Evolutionary conservation across 2,329 filamentous ascomycete genomes (phyloP).

Genomic region (Exophiala sp.): DNA sequence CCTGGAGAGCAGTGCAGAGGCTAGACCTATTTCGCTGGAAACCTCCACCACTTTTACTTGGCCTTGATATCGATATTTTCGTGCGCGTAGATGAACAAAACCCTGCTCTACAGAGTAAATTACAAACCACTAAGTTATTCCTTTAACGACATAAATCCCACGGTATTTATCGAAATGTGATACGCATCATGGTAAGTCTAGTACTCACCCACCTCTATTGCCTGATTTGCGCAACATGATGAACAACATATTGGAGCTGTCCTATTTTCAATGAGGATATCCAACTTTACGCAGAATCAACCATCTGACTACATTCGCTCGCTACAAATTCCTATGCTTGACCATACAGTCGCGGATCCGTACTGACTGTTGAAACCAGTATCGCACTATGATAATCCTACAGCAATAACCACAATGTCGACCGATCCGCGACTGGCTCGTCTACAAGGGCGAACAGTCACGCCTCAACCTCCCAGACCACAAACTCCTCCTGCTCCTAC

Average conservation of each 20-base stretch:
- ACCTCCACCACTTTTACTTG: too few relatives aligned
- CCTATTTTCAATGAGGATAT: constrained; percentile 31
- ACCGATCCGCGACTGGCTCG: constrained; percentile 52
- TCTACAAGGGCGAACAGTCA: constrained; percentile 40
- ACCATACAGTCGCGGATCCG: not conserved
- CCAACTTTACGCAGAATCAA: constrained; percentile 27
- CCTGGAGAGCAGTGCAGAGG: too few relatives aligned
- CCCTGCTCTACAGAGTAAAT: too few relatives aligned
- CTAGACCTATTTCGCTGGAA: too few relatives aligned
- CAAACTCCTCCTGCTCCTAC: constrained; percentile 8
- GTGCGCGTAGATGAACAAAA: too few relatives aligned
- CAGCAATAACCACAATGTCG: constrained; percentile 35
- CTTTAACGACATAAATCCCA: too few relatives aligned
- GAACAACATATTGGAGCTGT: constrained; percentile 35
- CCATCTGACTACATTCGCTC: constrained; percentile 16
- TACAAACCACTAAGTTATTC: too few relatives aligned
- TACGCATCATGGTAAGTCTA: constrained; percentile 1
- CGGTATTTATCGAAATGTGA: too few relatives aligned
- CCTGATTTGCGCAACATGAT: constrained; percentile 24
- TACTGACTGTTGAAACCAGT: not conserved
- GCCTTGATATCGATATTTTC: too few relatives aligned
- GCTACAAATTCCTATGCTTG: not conserved
- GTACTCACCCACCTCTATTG: not conserved
- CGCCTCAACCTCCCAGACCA: constrained; percentile 33
- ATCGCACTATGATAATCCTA: constrained; percentile 4